Conservation (phyloP, 345 rosid genomes). For the Punica granatum region DNA sequence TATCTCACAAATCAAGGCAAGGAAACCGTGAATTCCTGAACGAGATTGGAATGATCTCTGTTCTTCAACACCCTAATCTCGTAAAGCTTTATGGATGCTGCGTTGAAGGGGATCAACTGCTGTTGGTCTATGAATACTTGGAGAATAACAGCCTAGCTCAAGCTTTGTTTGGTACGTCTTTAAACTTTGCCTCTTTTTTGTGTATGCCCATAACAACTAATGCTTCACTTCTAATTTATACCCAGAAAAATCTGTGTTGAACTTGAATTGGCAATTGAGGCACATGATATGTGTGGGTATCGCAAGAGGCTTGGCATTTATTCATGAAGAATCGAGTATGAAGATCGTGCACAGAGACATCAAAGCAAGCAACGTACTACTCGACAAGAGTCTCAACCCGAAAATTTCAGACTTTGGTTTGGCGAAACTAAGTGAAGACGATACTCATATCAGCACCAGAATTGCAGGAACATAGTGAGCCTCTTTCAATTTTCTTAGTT, state of each 20-base stretch:
- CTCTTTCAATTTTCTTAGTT: background rate
- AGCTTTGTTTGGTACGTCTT: conserved; percentile 9
- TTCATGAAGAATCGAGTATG: conserved; percentile 11
- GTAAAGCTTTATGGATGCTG: conserved; percentile 14
- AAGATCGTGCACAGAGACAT: conserved; percentile 13
- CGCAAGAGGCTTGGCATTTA: conserved; percentile 13
- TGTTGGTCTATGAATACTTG: conserved; percentile 8
- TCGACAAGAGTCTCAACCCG: conserved; percentile 2
- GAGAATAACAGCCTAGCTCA: conserved; percentile 13
- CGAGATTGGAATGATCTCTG: conserved; percentile 19
- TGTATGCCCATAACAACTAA: no score
- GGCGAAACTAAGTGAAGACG: conserved; percentile 9
- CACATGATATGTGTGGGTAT: conserved; percentile 6
- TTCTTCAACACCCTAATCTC: conserved; percentile 13
- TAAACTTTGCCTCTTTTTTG: background rate
- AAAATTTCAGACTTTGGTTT: conserved; percentile 13
- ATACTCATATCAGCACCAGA: conserved; percentile 12
- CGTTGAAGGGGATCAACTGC: conserved; percentile 9
- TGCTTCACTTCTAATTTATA: background rate
- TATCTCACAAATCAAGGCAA: conserved; percentile 12
- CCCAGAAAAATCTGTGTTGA: conserved; percentile 5
- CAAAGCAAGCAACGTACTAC: conserved; percentile 10
- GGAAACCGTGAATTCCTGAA: conserved; percentile 13
- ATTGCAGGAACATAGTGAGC: conserved; percentile 56
- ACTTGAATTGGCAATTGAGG: conserved; percentile 9